phyloP scores from a whole-genome alignment of 108 stramenopile species.

The Mayamaea pseudoterrestris region DNA sequence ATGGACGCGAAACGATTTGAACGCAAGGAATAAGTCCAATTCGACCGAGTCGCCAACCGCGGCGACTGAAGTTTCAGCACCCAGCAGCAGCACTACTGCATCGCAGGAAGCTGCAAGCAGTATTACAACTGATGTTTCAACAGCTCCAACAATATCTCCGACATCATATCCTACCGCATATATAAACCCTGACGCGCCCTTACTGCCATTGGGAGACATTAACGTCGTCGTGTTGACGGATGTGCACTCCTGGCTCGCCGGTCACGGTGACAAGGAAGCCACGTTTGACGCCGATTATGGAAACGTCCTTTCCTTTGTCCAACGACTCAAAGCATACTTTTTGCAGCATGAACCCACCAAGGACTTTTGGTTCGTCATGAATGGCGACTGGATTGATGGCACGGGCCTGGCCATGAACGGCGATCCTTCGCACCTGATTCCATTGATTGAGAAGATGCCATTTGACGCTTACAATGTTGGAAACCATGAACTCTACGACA shows the following conservation, averaged over 20 bases:
- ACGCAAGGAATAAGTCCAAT: too few species aligned
- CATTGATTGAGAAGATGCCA: constrained; percentile 60
- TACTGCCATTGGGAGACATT: constrained; percentile 35
- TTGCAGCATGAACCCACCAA: constrained; percentile 2
- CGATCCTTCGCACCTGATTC: constrained; percentile 28
- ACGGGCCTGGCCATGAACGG: constrained; percentile 26
- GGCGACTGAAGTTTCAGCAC: too few species aligned
- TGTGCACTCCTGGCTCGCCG: constrained; percentile 61
- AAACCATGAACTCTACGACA: constrained; percentile 61
- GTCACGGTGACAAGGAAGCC: constrained; percentile 39
- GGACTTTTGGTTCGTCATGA: constrained; percentile 53
- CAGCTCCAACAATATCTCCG: too few species aligned
- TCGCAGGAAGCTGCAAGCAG: too few species aligned
- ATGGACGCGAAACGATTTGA: too few species aligned
- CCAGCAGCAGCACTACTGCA: too few species aligned
- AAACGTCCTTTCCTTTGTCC: constrained; percentile 50
- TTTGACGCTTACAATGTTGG: constrained; percentile 57
- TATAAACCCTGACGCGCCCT: too few species aligned
- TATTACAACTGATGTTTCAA: too few species aligned
- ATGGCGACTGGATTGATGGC: constrained; percentile 56
- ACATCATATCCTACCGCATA: too few species aligned
- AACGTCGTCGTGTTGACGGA: constrained; percentile 65
- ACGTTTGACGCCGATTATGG: constrained; percentile 59
- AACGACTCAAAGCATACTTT: constrained; percentile 23
- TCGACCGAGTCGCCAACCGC: too few species aligned